Conservation (phyloP, 352 stramenopile species). For the Pythium brachiatum region DNA sequence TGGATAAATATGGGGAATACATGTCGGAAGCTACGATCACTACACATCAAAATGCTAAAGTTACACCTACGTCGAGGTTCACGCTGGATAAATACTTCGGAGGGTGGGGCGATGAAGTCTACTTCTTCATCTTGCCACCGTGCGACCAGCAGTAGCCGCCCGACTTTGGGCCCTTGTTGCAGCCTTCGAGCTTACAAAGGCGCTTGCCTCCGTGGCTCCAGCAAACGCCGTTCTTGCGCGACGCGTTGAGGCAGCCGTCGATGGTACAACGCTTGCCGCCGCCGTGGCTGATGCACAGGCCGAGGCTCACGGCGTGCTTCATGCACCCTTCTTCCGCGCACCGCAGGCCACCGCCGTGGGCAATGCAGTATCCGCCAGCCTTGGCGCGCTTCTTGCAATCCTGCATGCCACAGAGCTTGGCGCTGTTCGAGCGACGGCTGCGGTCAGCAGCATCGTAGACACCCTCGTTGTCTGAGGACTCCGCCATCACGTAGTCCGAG, state of each 20-base stretch:
- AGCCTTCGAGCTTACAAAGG: conserved; percentile 73
- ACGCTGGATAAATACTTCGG: conserved; percentile 41
- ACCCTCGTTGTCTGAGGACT: conserved; percentile 24
- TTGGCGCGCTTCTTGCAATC: conserved; percentile 81
- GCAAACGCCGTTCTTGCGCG: conserved; percentile 79
- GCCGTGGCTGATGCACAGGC: conserved; percentile 84
- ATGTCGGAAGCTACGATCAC: conserved; percentile 9
- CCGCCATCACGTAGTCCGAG: conserved; percentile 25
- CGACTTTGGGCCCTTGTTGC: conserved; percentile 80
- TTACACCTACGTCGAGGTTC: neutral
- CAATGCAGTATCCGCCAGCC: conserved; percentile 76
- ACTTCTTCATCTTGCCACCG: conserved; percentile 84
- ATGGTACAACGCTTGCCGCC: conserved; percentile 78
- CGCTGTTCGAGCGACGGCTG: conserved; percentile 48
- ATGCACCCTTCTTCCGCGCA: conserved; percentile 70
- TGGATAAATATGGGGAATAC: conserved; percentile 8
- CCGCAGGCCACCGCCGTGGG: conserved; percentile 70
- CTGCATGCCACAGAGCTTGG: conserved; percentile 75
- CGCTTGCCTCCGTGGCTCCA: conserved; percentile 81
- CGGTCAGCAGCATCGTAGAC: conserved; percentile 29
- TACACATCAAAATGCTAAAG: conserved; percentile 18
- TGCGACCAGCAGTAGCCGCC: conserved; percentile 84
- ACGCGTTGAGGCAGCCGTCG: conserved; percentile 73
- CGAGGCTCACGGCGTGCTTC: conserved; percentile 80
- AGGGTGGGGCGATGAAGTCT: conserved; percentile 10